phyloP scores from a whole-genome alignment of 2,329 filamentous ascomycete genomes.

The Chaetomiaceae sp. region DNA sequence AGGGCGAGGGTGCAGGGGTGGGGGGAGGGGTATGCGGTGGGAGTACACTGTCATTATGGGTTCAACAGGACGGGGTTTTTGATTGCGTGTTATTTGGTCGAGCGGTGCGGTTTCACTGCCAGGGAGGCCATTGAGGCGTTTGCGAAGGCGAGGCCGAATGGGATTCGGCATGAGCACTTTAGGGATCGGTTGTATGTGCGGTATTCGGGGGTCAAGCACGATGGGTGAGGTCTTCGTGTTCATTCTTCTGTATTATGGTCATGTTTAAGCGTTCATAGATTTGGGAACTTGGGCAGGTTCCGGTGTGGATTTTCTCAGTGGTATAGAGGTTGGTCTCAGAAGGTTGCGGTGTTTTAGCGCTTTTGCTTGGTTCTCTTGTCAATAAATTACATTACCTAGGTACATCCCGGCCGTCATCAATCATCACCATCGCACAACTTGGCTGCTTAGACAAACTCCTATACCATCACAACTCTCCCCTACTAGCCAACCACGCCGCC shows the following conservation, averaged over 20 bases:
- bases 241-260: background rate
- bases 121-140: conserved; percentile 78
- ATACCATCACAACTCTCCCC: conserved; percentile 39
- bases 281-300: background rate
- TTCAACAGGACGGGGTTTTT: conserved; percentile 94
- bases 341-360: background rate
- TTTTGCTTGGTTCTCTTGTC: background rate
- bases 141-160: conserved; percentile 65
- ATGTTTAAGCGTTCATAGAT: background rate
- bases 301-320: background rate
- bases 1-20: conserved; percentile 41
- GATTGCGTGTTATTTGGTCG: conserved; percentile 85
- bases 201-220: conserved; percentile 47
- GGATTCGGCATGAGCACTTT: conserved; percentile 87
- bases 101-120: conserved; percentile 66
- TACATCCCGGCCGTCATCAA: background rate
- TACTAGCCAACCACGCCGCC: conserved; percentile 46
- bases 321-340: conserved; percentile 12
- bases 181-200: conserved; percentile 76
- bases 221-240: background rate
- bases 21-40: conserved; percentile 54
- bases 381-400: background rate
- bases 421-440: background rate
- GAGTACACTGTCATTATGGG: conserved; percentile 92
- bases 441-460: too few species aligned